Evolutionary conservation across 1,284 basidiomycete species (phyloP).

Genomic region (Ustilago nuda): DNA sequence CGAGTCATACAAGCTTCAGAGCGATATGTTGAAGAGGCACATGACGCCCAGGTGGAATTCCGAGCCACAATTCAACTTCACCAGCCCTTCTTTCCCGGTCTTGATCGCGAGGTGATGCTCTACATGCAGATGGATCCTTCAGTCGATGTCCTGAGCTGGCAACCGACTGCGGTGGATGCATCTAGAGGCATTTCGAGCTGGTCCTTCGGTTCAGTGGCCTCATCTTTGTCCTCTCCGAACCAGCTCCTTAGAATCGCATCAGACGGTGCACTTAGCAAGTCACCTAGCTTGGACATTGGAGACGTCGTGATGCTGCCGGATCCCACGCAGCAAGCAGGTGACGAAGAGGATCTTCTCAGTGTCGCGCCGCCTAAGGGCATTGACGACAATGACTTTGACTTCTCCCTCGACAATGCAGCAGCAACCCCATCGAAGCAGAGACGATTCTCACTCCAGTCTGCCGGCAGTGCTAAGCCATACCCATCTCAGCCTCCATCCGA

Average conservation of each 20-base stretch:
- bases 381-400: constrained; percentile 36
- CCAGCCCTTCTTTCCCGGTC: constrained; percentile 33
- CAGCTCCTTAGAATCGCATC: constrained; percentile 2
- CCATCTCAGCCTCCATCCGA: constrained; percentile 25
- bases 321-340: constrained; percentile 7
- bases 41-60: constrained; percentile 6
- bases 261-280: not conserved
- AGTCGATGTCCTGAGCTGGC: constrained; percentile 11
- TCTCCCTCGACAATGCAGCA: constrained; percentile 36
- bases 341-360: constrained; percentile 44
- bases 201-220: constrained; percentile 11
- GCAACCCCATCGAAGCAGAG: constrained; percentile 22
- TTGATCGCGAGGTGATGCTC: constrained; percentile 39
- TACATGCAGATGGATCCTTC: constrained; percentile 24
- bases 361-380: constrained; percentile 43
- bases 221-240: constrained; percentile 6
- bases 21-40: not conserved
- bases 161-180: constrained; percentile 24
- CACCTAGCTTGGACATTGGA: constrained; percentile 13
- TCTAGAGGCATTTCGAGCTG: constrained; percentile 36
- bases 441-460: constrained; percentile 47
- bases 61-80: constrained; percentile 23
- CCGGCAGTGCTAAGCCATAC: constrained; percentile 14
- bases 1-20: not conserved
- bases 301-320: constrained; percentile 37